phyloP scores from a whole-genome alignment of 2,329 filamentous ascomycete genomes.

The Nakataea oryzae region DNA sequence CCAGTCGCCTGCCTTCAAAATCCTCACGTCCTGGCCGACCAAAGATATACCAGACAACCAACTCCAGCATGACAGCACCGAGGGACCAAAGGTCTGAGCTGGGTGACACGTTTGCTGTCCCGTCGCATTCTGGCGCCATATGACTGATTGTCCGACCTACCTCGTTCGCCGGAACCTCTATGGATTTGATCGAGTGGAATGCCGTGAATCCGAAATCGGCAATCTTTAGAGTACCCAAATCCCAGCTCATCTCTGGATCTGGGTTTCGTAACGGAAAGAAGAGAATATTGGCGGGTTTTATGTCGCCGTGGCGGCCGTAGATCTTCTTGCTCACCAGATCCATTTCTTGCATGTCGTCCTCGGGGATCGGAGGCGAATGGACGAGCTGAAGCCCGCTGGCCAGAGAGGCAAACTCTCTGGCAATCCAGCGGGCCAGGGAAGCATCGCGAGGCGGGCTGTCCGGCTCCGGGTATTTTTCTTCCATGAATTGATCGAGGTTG shows the following conservation, averaged over 20 bases:
- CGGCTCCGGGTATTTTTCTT: constrained; percentile 4
- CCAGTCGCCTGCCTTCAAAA: not conserved
- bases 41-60: constrained; percentile 6
- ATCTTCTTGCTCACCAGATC: constrained; percentile 6
- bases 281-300: constrained; percentile 14
- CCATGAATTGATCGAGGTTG: constrained; percentile 4
- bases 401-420: constrained; percentile 9
- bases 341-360: not conserved
- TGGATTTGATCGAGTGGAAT: constrained; percentile 3
- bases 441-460: not conserved
- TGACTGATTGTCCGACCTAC: constrained; percentile 2
- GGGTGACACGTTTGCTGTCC: not conserved
- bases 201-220: constrained; percentile 8
- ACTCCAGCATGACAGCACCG: constrained; percentile 12
- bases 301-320: constrained; percentile 10
- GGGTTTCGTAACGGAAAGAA: constrained; percentile 5
- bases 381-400: constrained; percentile 5
- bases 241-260: not conserved
- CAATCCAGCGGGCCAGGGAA: constrained; percentile 7
- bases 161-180: not conserved
- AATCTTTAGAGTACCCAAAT: constrained; percentile 1
- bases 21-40: not conserved
- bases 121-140: constrained; percentile 8
- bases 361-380: not conserved
- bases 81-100: constrained; percentile 12